Base-by-base conservation (phyloP, 345 rosid species). In the Erysimum cheiranthoides region DNA sequence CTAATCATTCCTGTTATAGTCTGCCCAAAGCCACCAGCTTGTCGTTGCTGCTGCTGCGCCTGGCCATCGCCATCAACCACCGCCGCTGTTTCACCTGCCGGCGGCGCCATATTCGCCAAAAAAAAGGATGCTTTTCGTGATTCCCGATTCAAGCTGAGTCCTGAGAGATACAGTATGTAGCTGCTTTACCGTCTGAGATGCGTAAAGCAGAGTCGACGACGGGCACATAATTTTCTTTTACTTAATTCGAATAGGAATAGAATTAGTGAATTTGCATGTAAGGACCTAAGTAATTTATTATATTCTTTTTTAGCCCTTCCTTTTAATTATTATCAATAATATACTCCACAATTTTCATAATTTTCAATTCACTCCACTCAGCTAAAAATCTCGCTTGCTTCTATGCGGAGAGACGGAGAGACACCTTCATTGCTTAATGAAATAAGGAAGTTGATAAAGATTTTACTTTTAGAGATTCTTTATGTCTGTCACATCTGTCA, bases 1-100 rank as follows among this genome's bases (percentile, higher is more conserved):
- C 98, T 85, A 25, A 92, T 87, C 70, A 94, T 86, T 72, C 93
- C 95, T 1, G 94, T 74, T 8, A 93, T 60, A 16, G 79, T 85
- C 63, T 84, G 84, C 7, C 96, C 92, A n/a, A 90, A 79, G 12
- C 97, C 93, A 25, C 89, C 91, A 61, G 62, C 84, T 69, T 79
- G 86, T 43, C 82, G 85, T 79, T 76, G 89, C 58, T 79, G 84
- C 63, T 64, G 84, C 8, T 63, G 89, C 10, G 77, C 85, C 16
- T 69, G 86, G 6, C 64, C 90, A 12, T 59, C 90, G 18, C 83
- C 85, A 0, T 57, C 68, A 43, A 65, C 82, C 18, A 61, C 84
- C 28, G 86, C 86, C 68, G 88, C 52, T 27, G 59, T 57, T 67
- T 50, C 66, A 49, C 50, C 36, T 65, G 2, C 73, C 64, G 93